These are phyloP conservation scores for Paramecium sonneborni DNA, from an alignment of 73 alveolate species.

Conservation along the genomic window DNA sequence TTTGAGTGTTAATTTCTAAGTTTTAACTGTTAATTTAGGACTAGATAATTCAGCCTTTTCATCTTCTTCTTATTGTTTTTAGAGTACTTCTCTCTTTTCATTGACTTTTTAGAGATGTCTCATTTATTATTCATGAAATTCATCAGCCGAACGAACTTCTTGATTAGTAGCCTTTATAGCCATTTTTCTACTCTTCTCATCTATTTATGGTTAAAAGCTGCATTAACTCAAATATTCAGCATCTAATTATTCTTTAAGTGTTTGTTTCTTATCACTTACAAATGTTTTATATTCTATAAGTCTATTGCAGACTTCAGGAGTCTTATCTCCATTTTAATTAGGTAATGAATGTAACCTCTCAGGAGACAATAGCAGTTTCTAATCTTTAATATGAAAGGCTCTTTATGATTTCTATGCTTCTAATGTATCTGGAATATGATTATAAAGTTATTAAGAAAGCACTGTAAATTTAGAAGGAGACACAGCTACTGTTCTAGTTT, in stretches of 20 bases:
- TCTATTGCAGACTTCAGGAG: not conserved
- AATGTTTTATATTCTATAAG: conserved; percentile 1
- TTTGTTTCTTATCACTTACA: conserved; percentile 14
- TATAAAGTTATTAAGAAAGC: not conserved
- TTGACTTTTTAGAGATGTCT: not conserved
- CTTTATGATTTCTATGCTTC: conserved; percentile 49
- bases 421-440: conserved; percentile 8
- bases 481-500: not conserved
- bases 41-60: not conserved
- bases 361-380: not conserved
- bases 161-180: conserved; percentile 35
- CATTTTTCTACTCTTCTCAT: conserved; percentile 43
- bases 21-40: conserved; percentile 5
- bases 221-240: not conserved
- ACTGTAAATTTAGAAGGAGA: conserved; percentile 28
- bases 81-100: conserved; percentile 1
- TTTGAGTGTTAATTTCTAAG: conserved; percentile 15
- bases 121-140: conserved; percentile 44
- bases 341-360: conserved; percentile 37
- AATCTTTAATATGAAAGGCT: conserved; percentile 30
- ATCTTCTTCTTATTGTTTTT: not conserved
- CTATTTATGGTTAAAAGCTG: conserved; percentile 46
- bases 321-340: not conserved
- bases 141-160: conserved; percentile 53
- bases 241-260: not conserved